Evolutionary conservation across 2,329 filamentous ascomycete genomes (phyloP).

Genomic region (Helotiales sp.): DNA sequence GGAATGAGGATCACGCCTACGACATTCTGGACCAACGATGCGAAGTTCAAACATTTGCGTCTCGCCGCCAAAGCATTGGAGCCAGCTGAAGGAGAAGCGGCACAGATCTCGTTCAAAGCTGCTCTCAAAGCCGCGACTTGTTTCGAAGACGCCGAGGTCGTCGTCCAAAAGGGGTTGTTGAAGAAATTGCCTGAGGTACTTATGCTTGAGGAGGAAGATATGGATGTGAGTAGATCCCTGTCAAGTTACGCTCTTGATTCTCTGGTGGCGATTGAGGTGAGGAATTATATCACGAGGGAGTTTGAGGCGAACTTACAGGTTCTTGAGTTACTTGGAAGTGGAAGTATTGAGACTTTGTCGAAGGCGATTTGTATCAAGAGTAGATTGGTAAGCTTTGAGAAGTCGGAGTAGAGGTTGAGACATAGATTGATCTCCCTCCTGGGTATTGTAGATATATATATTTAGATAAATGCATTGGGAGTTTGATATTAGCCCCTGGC

Average conservation of each 20-base stretch:
- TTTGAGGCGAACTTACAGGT: conserved; percentile 47
- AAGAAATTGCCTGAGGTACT: conserved; percentile 50
- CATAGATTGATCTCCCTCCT: too few relatives aligned
- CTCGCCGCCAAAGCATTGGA: conserved; percentile 37
- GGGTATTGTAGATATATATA: too few relatives aligned
- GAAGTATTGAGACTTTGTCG: conserved; percentile 48
- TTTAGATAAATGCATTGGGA: too few relatives aligned
- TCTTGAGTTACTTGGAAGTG: conserved; percentile 53
- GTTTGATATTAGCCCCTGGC: too few relatives aligned
- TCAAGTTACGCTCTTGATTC: conserved; percentile 43
- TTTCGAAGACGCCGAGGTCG: conserved; percentile 45
- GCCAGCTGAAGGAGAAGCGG: conserved; percentile 30
- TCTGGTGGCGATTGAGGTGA: conserved; percentile 35
- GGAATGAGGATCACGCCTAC: conserved; percentile 51
- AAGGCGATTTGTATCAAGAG: conserved; percentile 48
- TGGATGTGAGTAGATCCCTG: conserved; percentile 46
- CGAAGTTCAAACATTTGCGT: conserved; percentile 51
- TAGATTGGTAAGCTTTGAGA: conserved; percentile 18
- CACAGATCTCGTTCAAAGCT: conserved; percentile 44
- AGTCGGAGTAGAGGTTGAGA: background rate
- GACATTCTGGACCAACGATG: conserved; percentile 53
- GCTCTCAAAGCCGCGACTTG: conserved; percentile 44
- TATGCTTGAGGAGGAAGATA: conserved; percentile 49
- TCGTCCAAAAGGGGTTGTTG: conserved; percentile 46
- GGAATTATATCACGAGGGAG: conserved; percentile 41